Evolutionary conservation across 2,329 filamentous ascomycete genomes (phyloP).

Genomic region (Phialocephala subalpina): DNA sequence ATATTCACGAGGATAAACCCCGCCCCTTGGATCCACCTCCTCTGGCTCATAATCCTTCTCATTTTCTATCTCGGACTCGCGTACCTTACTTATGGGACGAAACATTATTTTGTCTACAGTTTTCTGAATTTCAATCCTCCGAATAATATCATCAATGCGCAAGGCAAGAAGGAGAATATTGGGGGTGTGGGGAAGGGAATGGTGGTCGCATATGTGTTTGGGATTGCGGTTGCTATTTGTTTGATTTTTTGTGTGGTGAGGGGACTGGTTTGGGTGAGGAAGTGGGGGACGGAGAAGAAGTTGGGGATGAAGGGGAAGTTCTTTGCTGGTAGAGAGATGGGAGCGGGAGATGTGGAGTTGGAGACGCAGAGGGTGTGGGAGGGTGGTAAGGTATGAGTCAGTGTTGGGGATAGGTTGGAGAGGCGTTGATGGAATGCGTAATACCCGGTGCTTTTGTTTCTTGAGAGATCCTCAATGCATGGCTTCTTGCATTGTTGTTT

Average conservation of each 20-base stretch:
- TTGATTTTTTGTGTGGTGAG: conserved; percentile 37
- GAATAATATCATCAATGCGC: conserved; percentile 3
- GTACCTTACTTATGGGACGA: conserved; percentile 73
- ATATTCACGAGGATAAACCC: conserved; percentile 70
- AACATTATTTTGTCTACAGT: conserved; percentile 78
- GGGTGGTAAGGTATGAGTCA: conserved; percentile 10
- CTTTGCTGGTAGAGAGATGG: conserved; percentile 36
- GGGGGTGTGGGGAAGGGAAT: conserved; percentile 27
- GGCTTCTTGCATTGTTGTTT: too few relatives aligned
- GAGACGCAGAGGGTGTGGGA: conserved; percentile 39
- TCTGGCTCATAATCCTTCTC: conserved; percentile 74
- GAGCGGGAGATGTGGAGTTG: conserved; percentile 36
- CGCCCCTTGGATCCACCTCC: conserved; percentile 70
- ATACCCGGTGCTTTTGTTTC: not conserved
- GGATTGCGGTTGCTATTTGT: conserved; percentile 39
- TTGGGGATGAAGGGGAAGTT: conserved; percentile 50
- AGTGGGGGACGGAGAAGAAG: conserved; percentile 51
- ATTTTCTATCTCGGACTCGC: conserved; percentile 77
- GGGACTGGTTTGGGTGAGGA: conserved; percentile 26
- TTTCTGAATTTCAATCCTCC: conserved; percentile 71
- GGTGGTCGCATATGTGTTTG: conserved; percentile 39
- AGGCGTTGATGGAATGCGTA: not conserved
- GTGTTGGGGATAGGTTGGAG: not conserved
- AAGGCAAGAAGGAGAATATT: conserved; percentile 28
- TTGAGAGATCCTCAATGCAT: too few relatives aligned